Conservation (phyloP, 2,329 filamentous ascomycete genomes). For the Setomelanomma holmii region DNA sequence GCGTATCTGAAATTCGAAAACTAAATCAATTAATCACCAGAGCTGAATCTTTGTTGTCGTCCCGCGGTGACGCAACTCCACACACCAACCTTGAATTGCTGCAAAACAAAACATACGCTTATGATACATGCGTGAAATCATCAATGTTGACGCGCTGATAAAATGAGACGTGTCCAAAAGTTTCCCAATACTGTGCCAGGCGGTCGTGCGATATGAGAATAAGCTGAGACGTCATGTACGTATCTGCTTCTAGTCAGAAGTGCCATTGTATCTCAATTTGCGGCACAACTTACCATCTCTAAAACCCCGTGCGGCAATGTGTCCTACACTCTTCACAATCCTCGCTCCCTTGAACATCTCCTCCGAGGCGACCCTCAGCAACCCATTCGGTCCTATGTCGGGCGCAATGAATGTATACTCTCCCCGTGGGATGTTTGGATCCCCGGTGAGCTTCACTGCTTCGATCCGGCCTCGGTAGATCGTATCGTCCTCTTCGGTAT, state of each 20-base stretch:
- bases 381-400: constrained; percentile 73
- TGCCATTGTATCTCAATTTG: background rate
- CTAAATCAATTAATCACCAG: too few relatives aligned
- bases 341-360: constrained; percentile 75
- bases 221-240: constrained; percentile 76
- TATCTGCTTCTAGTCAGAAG: constrained; percentile 59
- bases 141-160: constrained; percentile 58
- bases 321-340: constrained; percentile 76
- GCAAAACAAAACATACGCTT: background rate
- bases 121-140: constrained; percentile 34
- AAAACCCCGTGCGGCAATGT: constrained; percentile 79
- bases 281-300: constrained; percentile 66
- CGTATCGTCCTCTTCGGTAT: constrained; percentile 20
- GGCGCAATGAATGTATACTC: constrained; percentile 82
- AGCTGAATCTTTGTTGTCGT: too few relatives aligned
- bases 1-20: too few relatives aligned
- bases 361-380: constrained; percentile 70
- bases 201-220: constrained; percentile 79
- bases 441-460: constrained; percentile 90
- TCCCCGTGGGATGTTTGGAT: constrained; percentile 86
- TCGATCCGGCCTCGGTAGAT: constrained; percentile 73
- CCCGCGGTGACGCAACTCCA: too few relatives aligned
- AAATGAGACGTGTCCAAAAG: constrained; percentile 58
- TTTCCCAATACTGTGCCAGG: constrained; percentile 83
- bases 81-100: too few relatives aligned